A percentile compares a stretch with the other conserved stretches of the same genome.
phyloP scores from a whole-genome alignment of 2,329 filamentous ascomycete species.

The Neofusicoccum ribis region DNA sequence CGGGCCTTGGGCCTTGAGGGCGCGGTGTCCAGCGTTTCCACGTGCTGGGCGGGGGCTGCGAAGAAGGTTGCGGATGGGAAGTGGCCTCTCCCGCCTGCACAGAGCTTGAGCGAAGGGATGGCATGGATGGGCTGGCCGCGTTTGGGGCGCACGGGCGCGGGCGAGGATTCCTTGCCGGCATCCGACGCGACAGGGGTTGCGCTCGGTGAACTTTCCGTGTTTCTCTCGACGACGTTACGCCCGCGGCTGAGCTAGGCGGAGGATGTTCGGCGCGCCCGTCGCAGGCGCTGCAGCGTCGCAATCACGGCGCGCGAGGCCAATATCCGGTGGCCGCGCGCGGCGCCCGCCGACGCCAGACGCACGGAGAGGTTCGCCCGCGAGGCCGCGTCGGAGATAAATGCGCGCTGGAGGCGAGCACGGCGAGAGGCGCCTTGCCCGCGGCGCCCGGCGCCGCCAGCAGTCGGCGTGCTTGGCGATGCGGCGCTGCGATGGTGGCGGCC shows the following conservation, averaged over 20 bases:
- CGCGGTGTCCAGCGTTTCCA: neutral
- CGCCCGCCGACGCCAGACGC: neutral
- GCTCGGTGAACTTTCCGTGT: slow-evolving; percentile 18
- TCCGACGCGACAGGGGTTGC: slow-evolving; percentile 10
- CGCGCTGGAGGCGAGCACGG: neutral
- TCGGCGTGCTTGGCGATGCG: neutral
- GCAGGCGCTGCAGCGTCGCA: slow-evolving; percentile 14
- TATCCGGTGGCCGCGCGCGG: slow-evolving; percentile 14
- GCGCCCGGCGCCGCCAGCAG: neutral
- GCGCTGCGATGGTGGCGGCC: slow-evolving; percentile 1
- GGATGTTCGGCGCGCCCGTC: slow-evolving; percentile 11
- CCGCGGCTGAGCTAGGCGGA: slow-evolving; percentile 9
- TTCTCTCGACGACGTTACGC: slow-evolving; percentile 12
- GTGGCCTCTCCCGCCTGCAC: slow-evolving; percentile 15
- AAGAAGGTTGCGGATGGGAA: slow-evolving; percentile 17
- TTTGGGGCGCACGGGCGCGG: neutral
- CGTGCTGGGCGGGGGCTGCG: slow-evolving; percentile 2
- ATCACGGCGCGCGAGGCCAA: slow-evolving; percentile 15
- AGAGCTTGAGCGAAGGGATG: slow-evolving; percentile 3
- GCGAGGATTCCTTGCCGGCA: slow-evolving; percentile 16
- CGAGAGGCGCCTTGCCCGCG: slow-evolving; percentile 13
- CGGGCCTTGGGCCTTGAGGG: neutral
- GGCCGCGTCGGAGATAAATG: slow-evolving; percentile 15
- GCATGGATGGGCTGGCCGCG: neutral
- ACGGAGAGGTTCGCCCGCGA: slow-evolving; percentile 8